phyloP scores from a whole-genome alignment of 2,329 filamentous ascomycete genomes.

The Fusarium subtropicale region DNA sequence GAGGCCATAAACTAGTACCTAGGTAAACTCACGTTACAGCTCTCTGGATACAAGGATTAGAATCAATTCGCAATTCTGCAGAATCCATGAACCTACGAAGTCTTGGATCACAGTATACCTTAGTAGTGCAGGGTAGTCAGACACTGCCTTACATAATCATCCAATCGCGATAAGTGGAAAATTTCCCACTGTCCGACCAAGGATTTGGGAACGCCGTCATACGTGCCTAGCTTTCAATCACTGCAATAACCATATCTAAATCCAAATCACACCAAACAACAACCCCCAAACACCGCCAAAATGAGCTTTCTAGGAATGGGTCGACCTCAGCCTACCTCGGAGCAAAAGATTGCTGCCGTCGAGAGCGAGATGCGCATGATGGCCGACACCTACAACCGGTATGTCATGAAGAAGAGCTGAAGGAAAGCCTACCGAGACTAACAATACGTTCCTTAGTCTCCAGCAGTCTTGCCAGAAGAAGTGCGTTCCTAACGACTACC shows the following conservation, averaged over 20 bases:
- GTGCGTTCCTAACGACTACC: slow-evolving; percentile 92
- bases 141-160: slow-evolving; percentile 42
- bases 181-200: slow-evolving; percentile 37
- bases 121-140: slow-evolving; percentile 37
- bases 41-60: background rate
- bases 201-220: slow-evolving; percentile 21
- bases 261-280: background rate
- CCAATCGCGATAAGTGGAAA: slow-evolving; percentile 43
- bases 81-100: accelerated
- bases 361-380: slow-evolving; percentile 98
- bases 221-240: slow-evolving; percentile 20
- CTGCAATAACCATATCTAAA: background rate
- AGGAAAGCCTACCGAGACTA: background rate
- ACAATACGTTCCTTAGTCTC: slow-evolving; percentile 65
- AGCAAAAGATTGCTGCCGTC: slow-evolving; percentile 96
- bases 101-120: no score
- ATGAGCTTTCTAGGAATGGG: slow-evolving; percentile 64
- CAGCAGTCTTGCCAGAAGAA: slow-evolving; percentile 92
- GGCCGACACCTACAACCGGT: slow-evolving; percentile 99
- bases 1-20: no score
- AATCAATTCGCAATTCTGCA: background rate
- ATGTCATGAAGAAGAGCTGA: slow-evolving; percentile 44
- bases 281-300: slow-evolving; percentile 40
- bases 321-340: slow-evolving; percentile 86
- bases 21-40: no score